Percentiles rank a stretch among this genome's conserved stretches.
Evolutionary conservation across 331 rosid species (phyloP).

Genomic region (Spiraea crenata): DNA sequence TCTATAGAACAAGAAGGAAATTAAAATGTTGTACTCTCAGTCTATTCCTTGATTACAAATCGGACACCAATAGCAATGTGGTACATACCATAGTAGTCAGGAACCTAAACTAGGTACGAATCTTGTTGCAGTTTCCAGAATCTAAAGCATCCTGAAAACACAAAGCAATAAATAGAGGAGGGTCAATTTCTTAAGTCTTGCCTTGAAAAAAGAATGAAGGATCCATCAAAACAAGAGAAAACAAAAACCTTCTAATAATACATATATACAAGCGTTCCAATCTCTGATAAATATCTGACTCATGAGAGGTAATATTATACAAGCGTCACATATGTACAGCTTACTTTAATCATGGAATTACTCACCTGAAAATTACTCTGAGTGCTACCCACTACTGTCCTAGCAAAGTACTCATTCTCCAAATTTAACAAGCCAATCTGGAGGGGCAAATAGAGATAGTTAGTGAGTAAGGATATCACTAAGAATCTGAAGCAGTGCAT

Average conservation of each 20-base stretch:
- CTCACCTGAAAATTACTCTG: conserved; percentile 78
- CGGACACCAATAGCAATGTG: not conserved
- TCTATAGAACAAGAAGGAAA: conserved; percentile 43
- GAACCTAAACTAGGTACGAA: conserved; percentile 81
- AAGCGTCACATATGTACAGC: conserved; percentile 6
- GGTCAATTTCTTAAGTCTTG: not conserved
- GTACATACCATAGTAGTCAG: conserved; percentile 77
- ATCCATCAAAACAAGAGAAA: not conserved
- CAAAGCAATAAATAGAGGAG: conserved; percentile 4
- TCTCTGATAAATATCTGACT: not conserved
- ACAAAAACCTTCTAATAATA: not conserved
- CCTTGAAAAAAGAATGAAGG: conserved; percentile 7
- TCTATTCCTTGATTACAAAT: not conserved
- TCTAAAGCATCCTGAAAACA: conserved; percentile 68
- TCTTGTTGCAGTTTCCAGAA: conserved; percentile 67
- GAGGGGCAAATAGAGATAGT: not conserved
- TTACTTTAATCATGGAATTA: conserved; percentile 9
- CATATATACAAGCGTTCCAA: not conserved
- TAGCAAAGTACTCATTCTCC: conserved; percentile 75
- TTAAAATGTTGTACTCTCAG: conserved; percentile 8
- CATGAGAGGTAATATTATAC: not conserved
- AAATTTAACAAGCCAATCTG: conserved; percentile 90
- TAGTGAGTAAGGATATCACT: not conserved
- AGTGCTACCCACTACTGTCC: conserved; percentile 61
- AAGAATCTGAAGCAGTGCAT: not conserved